These are phyloP conservation scores for Rhodotorula sp. DNA, from an alignment of 1,284 basidiomycete genomes.

Conservation along the genomic window DNA sequence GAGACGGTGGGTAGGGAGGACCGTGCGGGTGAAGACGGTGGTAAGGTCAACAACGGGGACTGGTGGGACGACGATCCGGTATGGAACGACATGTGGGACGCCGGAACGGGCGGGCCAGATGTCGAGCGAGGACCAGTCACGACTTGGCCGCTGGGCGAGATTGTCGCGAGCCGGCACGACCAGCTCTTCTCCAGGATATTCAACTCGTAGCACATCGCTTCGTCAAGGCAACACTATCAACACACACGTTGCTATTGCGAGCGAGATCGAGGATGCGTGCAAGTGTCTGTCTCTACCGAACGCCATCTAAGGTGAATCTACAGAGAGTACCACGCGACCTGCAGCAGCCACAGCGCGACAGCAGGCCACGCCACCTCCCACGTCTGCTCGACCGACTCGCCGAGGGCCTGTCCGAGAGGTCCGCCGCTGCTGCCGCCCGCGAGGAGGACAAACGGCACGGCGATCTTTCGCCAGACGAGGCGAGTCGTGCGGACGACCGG, in stretches of 20 bases:
- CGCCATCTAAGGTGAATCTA: not conserved
- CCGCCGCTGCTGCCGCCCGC: not conserved
- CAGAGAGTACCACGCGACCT: conserved; percentile 15
- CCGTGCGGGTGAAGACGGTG: not conserved
- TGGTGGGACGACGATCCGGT: conserved; percentile 30
- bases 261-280: too few species aligned
- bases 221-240: too few species aligned
- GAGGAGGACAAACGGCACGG: not conserved
- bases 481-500: conserved; percentile 2
- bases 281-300: too few species aligned
- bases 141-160: conserved; percentile 96
- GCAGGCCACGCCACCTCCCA: conserved; percentile 11
- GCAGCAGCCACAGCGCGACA: conserved; percentile 9
- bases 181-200: conserved; percentile 93
- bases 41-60: conserved; percentile 41
- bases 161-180: conserved; percentile 85
- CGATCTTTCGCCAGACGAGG: not conserved
- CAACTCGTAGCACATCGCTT: conserved; percentile 57
- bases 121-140: conserved; percentile 61
- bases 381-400: conserved; percentile 11
- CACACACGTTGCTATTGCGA: too few species aligned
- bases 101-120: conserved; percentile 2
- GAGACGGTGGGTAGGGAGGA: conserved; percentile 48
- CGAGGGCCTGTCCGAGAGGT: conserved; percentile 7
- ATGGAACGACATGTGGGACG: not conserved